Evolutionary conservation across 768 basidiomycete species (phyloP), one percentile per base, ranked within the genome.

Genomic region (Lyophyllum decastes): DNA sequence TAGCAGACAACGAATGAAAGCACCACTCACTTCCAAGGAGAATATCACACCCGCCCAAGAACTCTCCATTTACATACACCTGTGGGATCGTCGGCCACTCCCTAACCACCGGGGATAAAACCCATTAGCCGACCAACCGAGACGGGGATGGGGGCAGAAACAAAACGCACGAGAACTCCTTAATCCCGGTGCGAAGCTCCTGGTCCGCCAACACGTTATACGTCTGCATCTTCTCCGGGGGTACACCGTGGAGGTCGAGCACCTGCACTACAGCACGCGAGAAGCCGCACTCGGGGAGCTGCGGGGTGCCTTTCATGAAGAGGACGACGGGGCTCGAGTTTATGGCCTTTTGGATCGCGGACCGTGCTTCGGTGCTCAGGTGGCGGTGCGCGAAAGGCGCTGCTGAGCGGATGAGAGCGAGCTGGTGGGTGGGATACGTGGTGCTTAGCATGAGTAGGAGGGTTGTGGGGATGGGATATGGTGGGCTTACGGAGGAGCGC

Each of bases 41-140:
- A 64, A 99, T 98, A 75, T 99, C 96, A 71, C 95, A 97, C 52
- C 96, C 97, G 30, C 96, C 96, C 41, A 99, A 80, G 66, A 99
- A 99, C 70, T 97, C 95, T 4, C 95, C 96, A 53, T 92, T 87
- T 34, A 98, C 81, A 67, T 96, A 99, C 12, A 99, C 72, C 70
- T 99, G 96, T 11, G 96, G 96, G 62, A 99, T 88, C 19, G 96
- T 99, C 14, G 96, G 96, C 96, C 96, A 99, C 61, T 97, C 92
- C 22, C 95, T 98, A 65, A 16, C 57, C 6, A 33, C 30, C 30
- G 30, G 30, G n/a, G 30, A 55, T 17, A 26, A 44, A 35, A 24
- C 41, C 10, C 21, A 35, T 54, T 10, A 45, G 40, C 44, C 51
- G 47, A 52, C 12, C 41, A 24, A 56, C 30, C 38, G 48, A 46